These are phyloP conservation scores for Rutidosis leptorrhynchoides DNA, from an alignment of 129 eudicot species.

Conservation along the genomic window DNA sequence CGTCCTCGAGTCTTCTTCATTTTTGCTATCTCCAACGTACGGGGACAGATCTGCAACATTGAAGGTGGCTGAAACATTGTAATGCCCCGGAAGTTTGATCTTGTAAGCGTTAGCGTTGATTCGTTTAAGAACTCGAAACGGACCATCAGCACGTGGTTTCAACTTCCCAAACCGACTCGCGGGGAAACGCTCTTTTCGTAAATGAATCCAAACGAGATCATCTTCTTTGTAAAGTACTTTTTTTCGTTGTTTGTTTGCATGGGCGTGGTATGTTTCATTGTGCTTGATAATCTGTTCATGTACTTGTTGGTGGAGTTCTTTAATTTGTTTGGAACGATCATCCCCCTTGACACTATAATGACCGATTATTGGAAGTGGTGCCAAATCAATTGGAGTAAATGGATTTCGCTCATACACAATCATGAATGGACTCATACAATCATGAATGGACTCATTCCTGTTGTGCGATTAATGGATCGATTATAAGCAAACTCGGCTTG, in stretches of 20 bases:
- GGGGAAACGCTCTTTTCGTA: no score
- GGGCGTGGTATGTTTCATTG: not conserved
- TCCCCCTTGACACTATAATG: slow-evolving; percentile 5
- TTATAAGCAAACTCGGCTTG: no score
- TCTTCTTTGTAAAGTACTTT: not conserved
- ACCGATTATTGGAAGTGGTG: not conserved
- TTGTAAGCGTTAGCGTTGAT: no score
- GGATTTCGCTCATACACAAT: not conserved
- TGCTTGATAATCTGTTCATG: not conserved
- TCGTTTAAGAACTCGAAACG: no score
- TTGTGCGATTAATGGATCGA: no score
- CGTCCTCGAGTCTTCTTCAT: not conserved
- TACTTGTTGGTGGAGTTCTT: not conserved
- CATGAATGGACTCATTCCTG: no score
- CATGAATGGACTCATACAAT: no score
- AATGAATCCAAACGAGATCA: no score
- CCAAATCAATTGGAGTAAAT: not conserved
- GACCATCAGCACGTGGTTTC: no score
- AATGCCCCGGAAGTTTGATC: not conserved
- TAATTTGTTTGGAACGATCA: not conserved
- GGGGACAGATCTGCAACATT: slow-evolving; percentile 2
- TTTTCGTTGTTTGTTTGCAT: not conserved
- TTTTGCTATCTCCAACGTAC: not conserved
- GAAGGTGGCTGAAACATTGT: not conserved
- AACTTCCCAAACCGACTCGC: no score